Conservation (phyloP, 2,329 filamentous ascomycete genomes). For the Fusarium subglutinans region DNA sequence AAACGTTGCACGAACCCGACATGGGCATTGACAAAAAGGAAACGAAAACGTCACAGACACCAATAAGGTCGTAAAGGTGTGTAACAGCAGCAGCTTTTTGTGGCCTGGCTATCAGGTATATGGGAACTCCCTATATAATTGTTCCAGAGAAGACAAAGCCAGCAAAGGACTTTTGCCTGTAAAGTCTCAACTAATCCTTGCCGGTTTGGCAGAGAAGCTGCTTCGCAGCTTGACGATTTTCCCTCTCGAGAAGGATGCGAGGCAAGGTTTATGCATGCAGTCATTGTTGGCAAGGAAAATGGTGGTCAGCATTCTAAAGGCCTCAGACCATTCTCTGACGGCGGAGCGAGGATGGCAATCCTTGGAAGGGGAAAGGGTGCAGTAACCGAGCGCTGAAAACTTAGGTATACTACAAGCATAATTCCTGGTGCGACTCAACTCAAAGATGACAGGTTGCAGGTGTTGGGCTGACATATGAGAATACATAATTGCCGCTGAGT, state of each 20-base stretch:
- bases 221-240: background rate
- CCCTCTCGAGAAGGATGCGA: background rate
- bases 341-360: background rate
- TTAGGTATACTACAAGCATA: too few relatives aligned
- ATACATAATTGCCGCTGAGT: background rate
- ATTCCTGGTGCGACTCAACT: too few relatives aligned
- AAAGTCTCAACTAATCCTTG: background rate
- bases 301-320: background rate
- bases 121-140: background rate
- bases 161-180: background rate
- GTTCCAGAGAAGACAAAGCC: background rate
- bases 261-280: background rate
- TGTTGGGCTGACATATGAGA: background rate
- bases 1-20: too few relatives aligned
- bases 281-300: background rate
- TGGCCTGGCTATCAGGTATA: background rate
- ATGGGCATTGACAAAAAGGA: too few relatives aligned
- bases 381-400: background rate
- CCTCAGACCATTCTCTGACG: background rate
- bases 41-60: too few relatives aligned
- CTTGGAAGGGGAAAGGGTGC: background rate
- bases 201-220: background rate
- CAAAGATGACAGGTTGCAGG: background rate
- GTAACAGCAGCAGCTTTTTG: background rate
- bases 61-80: too few relatives aligned